phyloP scores from a whole-genome alignment of 768 basidiomycete genomes.

The Krasilnikovozyma curviuscula region DNA sequence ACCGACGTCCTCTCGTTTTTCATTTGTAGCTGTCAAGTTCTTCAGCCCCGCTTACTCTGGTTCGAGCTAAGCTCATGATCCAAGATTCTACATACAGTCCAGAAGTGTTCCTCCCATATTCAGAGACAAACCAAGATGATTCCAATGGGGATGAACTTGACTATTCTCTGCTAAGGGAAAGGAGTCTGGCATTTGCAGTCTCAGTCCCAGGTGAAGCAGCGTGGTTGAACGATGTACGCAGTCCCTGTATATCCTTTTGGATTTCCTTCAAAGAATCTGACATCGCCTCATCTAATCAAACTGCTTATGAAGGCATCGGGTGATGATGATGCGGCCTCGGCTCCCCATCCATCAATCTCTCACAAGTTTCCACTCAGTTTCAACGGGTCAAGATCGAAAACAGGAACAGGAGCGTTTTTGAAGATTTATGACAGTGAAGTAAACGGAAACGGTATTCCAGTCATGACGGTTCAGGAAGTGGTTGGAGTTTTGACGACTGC shows the following conservation, averaged over 20 bases:
- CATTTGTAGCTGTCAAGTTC: no score
- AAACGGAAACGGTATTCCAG: no score
- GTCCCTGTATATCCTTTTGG: neutral
- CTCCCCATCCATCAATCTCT: neutral
- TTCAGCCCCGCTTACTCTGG: constrained; percentile 13
- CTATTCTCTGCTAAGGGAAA: constrained; percentile 18
- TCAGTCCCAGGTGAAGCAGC: constrained; percentile 18
- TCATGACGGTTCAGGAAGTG: no score
- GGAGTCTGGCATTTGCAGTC: constrained; percentile 17
- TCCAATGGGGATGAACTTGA: constrained; percentile 9
- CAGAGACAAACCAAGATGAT: neutral
- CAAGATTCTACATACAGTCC: constrained; percentile 20
- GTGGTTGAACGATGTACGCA: constrained; percentile 16
- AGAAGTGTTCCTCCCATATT: constrained; percentile 16
- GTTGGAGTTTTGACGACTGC: no score
- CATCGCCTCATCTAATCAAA: neutral
- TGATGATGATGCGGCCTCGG: no score
- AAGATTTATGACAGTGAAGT: no score
- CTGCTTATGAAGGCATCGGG: no score
- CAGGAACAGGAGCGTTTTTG: no score
- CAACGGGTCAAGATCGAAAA: no score
- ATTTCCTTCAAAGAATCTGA: neutral
- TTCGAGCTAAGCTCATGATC: constrained; percentile 20
- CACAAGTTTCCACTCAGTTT: constrained; percentile 11
- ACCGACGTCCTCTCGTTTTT: no score